Base-by-base conservation (phyloP, 371 early-diverging fungal species). In the Saksenaea oblongispora region DNA sequence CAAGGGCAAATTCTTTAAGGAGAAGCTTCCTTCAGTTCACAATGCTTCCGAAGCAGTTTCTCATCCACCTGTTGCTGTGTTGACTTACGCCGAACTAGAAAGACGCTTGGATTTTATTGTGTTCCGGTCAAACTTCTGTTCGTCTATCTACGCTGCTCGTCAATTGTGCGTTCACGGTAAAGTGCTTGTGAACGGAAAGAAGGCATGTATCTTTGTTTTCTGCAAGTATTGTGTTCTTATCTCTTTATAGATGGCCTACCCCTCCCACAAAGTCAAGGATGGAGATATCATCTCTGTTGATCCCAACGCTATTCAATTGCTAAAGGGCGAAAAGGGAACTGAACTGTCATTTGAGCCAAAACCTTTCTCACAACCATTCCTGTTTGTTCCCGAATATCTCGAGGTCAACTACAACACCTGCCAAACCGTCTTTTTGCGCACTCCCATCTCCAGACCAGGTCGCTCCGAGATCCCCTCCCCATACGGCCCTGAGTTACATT, bases 381-480 rank as follows among this genome's bases (percentile, higher is more conserved):
- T 97, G 87, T 98, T 97, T 74, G 85, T 94, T 14, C 98, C 98
- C 18, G 91, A 94, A 63, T 98, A 98, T 74, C 91, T 97, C 41
- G 97, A 98, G 84, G 97, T 97, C 67, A 91, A 95, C 82, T 98
- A 95, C 82, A 89, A 89, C 70, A 95, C 93, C 11, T 95, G 95
- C 85, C 91, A 92, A 34, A 80, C 88, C 18, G 89, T 95, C 53
- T 95, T 95, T 72, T 77, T 98, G 60, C 89, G 97, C 61, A 76
- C 89, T 35, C 97, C 98, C 27, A 86, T 94, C 56, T 91, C 93
- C 15, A 86, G 93, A 73, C 94, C 96, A 34, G 86, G 89, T 62
- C 79, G 84, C 54, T 89, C 93, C 55, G 98, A 98, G 80, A 87
- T 98, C 56, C 98, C 97, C 34, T 94, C 95, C 42, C 98, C 97